Percentiles rank a stretch among this genome's conserved stretches.
Conservation (phyloP, 2,329 filamentous ascomycete species). For the Cytospora piceicola region DNA sequence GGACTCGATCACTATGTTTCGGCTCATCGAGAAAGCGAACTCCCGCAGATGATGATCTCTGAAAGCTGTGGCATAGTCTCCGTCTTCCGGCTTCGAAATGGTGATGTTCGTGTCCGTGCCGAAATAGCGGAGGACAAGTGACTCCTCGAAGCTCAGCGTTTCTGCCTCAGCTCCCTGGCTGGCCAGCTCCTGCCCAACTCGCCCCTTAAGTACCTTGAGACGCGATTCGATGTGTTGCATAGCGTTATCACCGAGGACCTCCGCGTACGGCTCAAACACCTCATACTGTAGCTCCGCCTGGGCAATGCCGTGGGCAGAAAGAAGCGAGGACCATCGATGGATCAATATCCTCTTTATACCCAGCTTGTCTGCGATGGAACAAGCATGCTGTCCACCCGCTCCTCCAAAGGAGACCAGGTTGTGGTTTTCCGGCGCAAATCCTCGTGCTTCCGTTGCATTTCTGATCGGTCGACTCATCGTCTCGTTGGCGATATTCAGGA, state of each 20-base stretch:
- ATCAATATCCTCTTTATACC: constrained; percentile 47
- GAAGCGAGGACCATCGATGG: constrained; percentile 46
- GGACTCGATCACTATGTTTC: constrained; percentile 47
- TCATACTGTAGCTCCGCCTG: constrained; percentile 46
- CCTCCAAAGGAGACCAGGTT: constrained; percentile 63
- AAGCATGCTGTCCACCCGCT: constrained; percentile 68
- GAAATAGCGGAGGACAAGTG: constrained; percentile 53
- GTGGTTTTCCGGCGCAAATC: constrained; percentile 56
- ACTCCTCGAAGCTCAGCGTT: constrained; percentile 43
- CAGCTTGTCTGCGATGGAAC: constrained; percentile 45
- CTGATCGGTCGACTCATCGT: constrained; percentile 77
- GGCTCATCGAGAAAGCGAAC: constrained; percentile 45
- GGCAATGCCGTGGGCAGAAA: constrained; percentile 51
- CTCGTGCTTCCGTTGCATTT: constrained; percentile 67
- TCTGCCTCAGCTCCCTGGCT: constrained; percentile 32
- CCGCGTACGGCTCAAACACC: constrained; percentile 40
- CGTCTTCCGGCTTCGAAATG: constrained; percentile 45
- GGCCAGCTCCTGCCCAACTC: constrained; percentile 38
- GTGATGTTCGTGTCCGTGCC: constrained; percentile 54
- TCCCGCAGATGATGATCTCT: constrained; percentile 44
- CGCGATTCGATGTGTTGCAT: constrained; percentile 32
- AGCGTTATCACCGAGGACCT: constrained; percentile 30
- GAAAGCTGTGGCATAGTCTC: constrained; percentile 44
- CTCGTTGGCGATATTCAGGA: constrained; percentile 76
- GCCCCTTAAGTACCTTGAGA: constrained; percentile 36